Evolutionary conservation across 139 green algal genomes (phyloP), one percentile per base, ranked within the genome.

Genomic region (Edaphochlamys debaryana): DNA sequence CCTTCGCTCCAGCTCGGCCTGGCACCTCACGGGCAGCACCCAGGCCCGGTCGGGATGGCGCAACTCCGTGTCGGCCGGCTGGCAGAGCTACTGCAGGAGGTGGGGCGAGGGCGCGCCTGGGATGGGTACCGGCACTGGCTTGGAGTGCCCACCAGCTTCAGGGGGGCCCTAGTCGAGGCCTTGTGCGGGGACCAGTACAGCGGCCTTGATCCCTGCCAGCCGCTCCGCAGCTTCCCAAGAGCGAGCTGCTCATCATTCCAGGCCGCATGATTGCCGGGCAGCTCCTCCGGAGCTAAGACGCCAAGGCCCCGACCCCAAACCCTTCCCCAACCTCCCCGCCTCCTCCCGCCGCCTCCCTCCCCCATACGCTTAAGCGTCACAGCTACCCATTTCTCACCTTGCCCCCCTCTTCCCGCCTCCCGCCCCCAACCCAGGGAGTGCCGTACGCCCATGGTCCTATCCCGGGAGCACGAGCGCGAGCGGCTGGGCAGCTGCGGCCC

Each of bases 381-480:
- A 19, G 8, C 45, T 34, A 2, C 23, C 11, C 72, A 38, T 45
- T 13, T 45, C 29, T 11, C 17, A 45, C 34, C 34, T 30, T 9
- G 6, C 8, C 17, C 34, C 45, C 34, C 15, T 54, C 13, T 54
- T 54, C 64, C 64, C 8, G 8, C 2, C 63, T 29, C 37, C 37
- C 66, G 27, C 4, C 32, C 38, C 19, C 25, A 3, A 3, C 37
- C 20, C 60, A 82, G 75, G 62, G 75, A 71, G 17, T 82, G 75
- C 62, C 58, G 56, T 23, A 82, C 75, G 9, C 75, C 75, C 15
- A 11, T 82, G 75, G 41, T 82, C 19, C 37, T 82, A 2, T 82
- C 75, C 2, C 60, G n/a, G 30, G 60, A 72, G 42, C 75, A 82
- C 60, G 75, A 82, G 42, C 75, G 75, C 4, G 41, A 63, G 38